Evolutionary conservation across 768 basidiomycete genomes (phyloP), one percentile per base, ranked within the genome.

Genomic region (Xerocomus spinulosus): DNA sequence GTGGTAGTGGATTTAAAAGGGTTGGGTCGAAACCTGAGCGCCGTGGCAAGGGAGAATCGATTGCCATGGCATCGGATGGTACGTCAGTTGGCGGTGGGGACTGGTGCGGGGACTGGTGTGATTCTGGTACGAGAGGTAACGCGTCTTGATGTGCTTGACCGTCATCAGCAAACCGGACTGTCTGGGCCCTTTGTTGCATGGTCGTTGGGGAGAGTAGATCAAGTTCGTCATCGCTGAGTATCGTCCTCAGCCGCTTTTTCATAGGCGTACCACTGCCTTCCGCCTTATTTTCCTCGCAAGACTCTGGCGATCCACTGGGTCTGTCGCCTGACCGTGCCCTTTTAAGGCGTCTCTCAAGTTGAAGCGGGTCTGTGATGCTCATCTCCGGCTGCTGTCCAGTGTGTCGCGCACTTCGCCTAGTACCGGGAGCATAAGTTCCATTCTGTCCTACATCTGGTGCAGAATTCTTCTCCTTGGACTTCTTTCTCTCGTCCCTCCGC

Each of bases 271-370:
- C 71, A 37, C 69, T 73, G 14, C 63, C 66, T 18, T 68, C 85
- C 30, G 72, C 39, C 42, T 43, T 61, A 41, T 51, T 78, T 48
- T 82, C 82, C 4, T 81, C 80, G 25, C 49, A 61, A 13, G 53
- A 63, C 63, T 62, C 75, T 66, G 50, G 75, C 70, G 63, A 66
- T 40, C 78, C 79, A 13, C 73, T 76, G 20, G 70, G 73, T 24
- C 74, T 74, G 25, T 79, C 79, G 23, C 78, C 75, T 2, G 80
- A 75, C 6, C 88, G 76, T 56, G 82, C 79, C 51, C 88, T 68
- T 73, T 91, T 91, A 58, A 89, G 69, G 49, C 77, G 71, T 24
- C 90, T 76, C 66, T 92, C 90, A 7, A 92, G 72, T 56, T 80
- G 76, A 23, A 81, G 75, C 14, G 85, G 84, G 58, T 90, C 90